These are phyloP conservation scores for Biscutella laevigata DNA, from an alignment of 441 rosid genomes.

Conservation along the genomic window DNA sequence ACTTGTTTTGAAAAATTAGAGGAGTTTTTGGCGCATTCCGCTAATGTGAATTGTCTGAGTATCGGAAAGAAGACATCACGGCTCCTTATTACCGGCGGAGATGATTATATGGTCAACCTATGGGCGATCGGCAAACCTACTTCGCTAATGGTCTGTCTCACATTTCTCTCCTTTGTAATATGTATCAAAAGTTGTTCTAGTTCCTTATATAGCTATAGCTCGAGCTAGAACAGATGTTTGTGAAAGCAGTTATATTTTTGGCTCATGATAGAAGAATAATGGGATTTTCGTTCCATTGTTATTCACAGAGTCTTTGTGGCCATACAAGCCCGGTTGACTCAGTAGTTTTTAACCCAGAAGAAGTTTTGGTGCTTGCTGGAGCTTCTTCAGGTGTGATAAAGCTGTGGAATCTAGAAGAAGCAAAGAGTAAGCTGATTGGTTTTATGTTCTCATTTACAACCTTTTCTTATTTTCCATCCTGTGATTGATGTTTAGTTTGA, in stretches of 20 bases:
- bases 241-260: background rate
- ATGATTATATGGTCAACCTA: conserved; percentile 93
- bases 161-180: background rate
- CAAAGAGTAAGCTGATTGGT: conserved; percentile 59
- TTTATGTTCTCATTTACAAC: background rate
- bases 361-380: conserved; percentile 82
- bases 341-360: conserved; percentile 53
- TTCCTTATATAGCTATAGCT: background rate
- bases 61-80: conserved; percentile 94
- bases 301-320: conserved; percentile 70
- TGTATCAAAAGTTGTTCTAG: background rate
- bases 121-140: conserved; percentile 98
- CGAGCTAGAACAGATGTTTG: background rate
- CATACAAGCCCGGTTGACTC: conserved; percentile 30
- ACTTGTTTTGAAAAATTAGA: conserved; percentile 39
- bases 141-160: conserved; percentile 67
- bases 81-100: conserved; percentile 92
- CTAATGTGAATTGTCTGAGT: conserved; percentile 79
- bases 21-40: conserved; percentile 97
- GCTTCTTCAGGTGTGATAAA: conserved; percentile 84
- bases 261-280: conserved; percentile 9
- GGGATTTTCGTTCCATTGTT: background rate
- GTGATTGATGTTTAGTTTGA: background rate
- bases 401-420: conserved; percentile 92
- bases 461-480: background rate